These are phyloP conservation scores for Xylariales sp. DNA, from an alignment of 2,329 filamentous ascomycete species.

Conservation along the genomic window DNA sequence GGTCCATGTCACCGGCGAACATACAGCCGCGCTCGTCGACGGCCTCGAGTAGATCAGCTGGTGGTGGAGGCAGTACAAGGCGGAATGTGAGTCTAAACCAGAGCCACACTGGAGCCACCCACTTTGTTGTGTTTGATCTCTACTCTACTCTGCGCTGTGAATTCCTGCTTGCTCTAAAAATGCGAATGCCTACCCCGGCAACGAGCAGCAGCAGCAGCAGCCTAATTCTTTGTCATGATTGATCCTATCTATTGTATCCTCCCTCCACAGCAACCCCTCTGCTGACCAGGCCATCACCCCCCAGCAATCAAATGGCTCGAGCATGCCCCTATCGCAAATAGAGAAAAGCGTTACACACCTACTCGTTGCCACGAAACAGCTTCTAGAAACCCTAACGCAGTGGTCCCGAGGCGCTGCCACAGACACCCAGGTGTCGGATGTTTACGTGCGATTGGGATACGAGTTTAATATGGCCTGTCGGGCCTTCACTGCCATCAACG, in stretches of 20 bases:
- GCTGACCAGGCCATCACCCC: conserved; percentile 37
- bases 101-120: conserved; percentile 9
- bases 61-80: conserved; percentile 55
- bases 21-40: conserved; percentile 73
- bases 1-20: conserved; percentile 70
- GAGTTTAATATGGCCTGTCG: conserved; percentile 99
- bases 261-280: conserved; percentile 19
- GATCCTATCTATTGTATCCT: conserved; percentile 1
- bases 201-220: conserved; percentile 11
- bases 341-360: conserved; percentile 99
- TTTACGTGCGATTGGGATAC: conserved; percentile 96
- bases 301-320: conserved; percentile 68
- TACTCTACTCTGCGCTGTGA: conserved; percentile 19
- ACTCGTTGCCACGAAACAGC: conserved; percentile 95
- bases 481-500: conserved; percentile 95
- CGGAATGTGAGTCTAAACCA: conserved; percentile 66
- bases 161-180: conserved; percentile 17
- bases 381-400: conserved; percentile 95
- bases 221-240: conserved; percentile 22
- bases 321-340: conserved; percentile 88
- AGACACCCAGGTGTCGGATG: conserved; percentile 95
- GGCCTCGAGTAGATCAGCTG: conserved; percentile 71
- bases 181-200: conserved; percentile 11
- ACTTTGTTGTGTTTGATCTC: conserved; percentile 35
- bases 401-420: conserved; percentile 95